Evolutionary conservation across 139 green algal species (phyloP).

Genomic region (Chlorella sp.): DNA sequence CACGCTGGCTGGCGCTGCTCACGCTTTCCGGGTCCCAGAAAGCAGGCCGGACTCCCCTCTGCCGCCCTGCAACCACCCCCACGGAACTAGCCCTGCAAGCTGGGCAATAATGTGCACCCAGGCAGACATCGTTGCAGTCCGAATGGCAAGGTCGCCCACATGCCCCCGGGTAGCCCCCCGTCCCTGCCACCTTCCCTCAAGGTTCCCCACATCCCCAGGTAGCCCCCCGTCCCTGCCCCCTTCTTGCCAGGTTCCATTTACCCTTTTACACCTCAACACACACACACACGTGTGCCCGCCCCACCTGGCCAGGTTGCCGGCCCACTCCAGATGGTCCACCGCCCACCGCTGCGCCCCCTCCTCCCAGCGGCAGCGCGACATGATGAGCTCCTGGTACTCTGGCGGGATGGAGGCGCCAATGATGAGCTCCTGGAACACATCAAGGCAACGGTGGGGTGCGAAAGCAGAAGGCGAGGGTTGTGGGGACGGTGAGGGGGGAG

Average conservation of each 20-base stretch:
- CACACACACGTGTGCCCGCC: too few relatives aligned
- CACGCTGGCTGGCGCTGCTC: not conserved
- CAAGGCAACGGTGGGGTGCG: too few relatives aligned
- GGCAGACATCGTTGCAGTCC: too few relatives aligned
- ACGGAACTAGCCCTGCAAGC: too few relatives aligned
- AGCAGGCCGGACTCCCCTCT: too few relatives aligned
- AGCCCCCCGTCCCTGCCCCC: not conserved
- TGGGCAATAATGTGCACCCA: not conserved
- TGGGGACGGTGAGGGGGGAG: not conserved
- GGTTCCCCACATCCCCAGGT: not conserved
- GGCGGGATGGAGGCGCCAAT: constrained; percentile 28
- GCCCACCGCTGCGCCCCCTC: constrained; percentile 13
- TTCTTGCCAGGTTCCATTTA: too few relatives aligned
- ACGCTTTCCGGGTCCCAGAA: not conserved
- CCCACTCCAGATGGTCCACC: constrained; percentile 37
- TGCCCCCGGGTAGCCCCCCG: too few relatives aligned
- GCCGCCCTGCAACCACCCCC: too few relatives aligned
- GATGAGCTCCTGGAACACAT: constrained; percentile 10
- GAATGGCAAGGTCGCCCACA: not conserved
- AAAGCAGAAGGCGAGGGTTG: not conserved
- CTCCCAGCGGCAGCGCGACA: constrained; percentile 35
- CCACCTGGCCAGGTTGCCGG: constrained; percentile 34
- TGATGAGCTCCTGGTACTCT: constrained; percentile 36
- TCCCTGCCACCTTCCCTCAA: not conserved
- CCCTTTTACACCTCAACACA: too few relatives aligned